Percentiles rank a stretch among this genome's conserved stretches.
phyloP scores from a whole-genome alignment of 1,139 yeast genomes.

The Protomyces lactucae-debilis region DNA sequence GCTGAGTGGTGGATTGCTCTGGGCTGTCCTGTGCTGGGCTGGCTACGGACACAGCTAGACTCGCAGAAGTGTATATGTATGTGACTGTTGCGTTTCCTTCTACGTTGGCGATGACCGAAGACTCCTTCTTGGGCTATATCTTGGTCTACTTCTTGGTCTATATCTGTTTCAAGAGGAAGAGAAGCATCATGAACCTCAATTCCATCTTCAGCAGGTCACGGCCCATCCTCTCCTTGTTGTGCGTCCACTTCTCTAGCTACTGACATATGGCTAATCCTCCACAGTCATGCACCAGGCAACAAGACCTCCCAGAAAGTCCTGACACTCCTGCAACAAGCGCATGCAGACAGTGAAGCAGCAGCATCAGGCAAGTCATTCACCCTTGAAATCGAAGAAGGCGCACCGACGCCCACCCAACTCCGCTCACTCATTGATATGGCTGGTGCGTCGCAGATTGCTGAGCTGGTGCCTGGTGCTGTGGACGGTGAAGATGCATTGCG shows the following conservation, averaged over 20 bases:
- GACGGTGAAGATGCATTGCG: conserved; percentile 9
- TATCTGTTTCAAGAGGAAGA: too few species aligned
- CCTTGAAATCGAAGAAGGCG: conserved; percentile 17
- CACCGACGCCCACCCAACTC: conserved; percentile 22
- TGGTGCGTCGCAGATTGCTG: conserved; percentile 5
- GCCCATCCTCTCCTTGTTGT: conserved; percentile 23
- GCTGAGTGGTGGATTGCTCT: conserved; percentile 62
- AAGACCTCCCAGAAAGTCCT: conserved; percentile 17
- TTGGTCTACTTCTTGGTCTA: too few species aligned
- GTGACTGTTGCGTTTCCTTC: too few species aligned
- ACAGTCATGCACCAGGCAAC: conserved; percentile 10
- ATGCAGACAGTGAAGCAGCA: conserved; percentile 13
- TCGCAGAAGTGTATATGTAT: too few species aligned
- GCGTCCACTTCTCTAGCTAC: background rate
- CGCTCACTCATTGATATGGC: conserved; percentile 14
- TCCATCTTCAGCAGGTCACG: conserved; percentile 8
- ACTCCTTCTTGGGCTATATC: too few species aligned
- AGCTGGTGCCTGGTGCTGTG: conserved; percentile 15
- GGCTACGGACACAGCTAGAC: background rate
- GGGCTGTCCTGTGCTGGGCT: conserved; percentile 42
- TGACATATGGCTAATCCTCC: background rate
- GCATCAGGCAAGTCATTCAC: conserved; percentile 6
- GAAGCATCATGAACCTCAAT: conserved; percentile 6
- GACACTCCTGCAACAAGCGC: conserved; percentile 6
- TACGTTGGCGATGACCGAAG: too few species aligned